These are phyloP conservation scores for Wickerhamomyces mucosus DNA, from an alignment of 805 yeast species.

Conservation along the genomic window DNA sequence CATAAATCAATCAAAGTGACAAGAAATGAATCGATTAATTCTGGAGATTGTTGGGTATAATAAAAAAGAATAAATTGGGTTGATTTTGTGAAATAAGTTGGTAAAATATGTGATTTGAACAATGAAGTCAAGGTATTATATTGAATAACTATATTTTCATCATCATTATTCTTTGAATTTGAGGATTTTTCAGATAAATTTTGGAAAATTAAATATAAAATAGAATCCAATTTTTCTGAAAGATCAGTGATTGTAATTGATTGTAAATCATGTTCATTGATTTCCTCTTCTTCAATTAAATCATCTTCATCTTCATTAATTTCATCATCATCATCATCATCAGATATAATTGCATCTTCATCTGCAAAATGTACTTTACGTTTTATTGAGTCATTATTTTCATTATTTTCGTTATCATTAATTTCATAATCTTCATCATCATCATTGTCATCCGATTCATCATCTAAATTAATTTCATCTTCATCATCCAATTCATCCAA, in stretches of 20 bases:
- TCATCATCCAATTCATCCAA: slow-evolving; percentile 63
- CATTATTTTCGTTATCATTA: slow-evolving; percentile 9
- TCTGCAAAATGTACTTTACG: slow-evolving; percentile 13
- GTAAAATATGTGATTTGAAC: slow-evolving; percentile 74
- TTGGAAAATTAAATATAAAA: slow-evolving; percentile 48
- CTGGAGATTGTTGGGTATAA: slow-evolving; percentile 72
- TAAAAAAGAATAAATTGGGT: slow-evolving; percentile 80
- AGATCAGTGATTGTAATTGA: slow-evolving; percentile 38
- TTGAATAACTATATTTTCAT: slow-evolving; percentile 49
- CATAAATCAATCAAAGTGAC: slow-evolving; percentile 78
- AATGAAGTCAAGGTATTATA: slow-evolving; percentile 68
- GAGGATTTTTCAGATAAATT: slow-evolving; percentile 24
- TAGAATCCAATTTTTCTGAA: slow-evolving; percentile 61
- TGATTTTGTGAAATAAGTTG: slow-evolving; percentile 86
- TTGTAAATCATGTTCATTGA: slow-evolving; percentile 18
- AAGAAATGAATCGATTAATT: slow-evolving; percentile 75
- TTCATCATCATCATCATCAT: slow-evolving; percentile 21
- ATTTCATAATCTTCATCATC: slow-evolving; percentile 16
- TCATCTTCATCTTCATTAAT: slow-evolving; percentile 38
- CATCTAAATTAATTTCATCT: slow-evolving; percentile 22
- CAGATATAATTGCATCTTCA: slow-evolving; percentile 14
- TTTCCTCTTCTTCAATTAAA: slow-evolving; percentile 36
- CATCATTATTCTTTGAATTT: slow-evolving; percentile 23
- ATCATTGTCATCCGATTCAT: slow-evolving; percentile 20
- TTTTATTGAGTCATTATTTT: slow-evolving; percentile 11